Percentiles rank a stretch among this genome's conserved stretches.
Conservation (phyloP, 2,329 filamentous ascomycete species). For the Fusarium transvaalense region DNA sequence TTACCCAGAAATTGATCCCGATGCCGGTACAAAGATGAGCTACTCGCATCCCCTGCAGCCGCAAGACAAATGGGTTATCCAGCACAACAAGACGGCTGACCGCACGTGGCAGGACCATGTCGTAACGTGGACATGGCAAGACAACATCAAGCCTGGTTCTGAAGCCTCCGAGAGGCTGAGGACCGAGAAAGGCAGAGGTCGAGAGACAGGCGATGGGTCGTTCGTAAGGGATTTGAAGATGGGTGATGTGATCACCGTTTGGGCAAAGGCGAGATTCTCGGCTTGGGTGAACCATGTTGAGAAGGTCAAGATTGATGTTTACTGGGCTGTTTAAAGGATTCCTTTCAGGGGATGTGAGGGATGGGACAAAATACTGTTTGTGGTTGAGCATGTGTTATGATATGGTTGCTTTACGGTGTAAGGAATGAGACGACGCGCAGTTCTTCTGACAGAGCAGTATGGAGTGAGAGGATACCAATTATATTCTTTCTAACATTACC, state of each 20-base stretch:
- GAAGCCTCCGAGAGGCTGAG: conserved; percentile 55
- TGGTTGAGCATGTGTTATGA: neutral
- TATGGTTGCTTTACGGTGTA: fast-evolving
- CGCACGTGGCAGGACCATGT: conserved; percentile 55
- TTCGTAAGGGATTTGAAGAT: conserved; percentile 68
- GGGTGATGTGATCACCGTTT: conserved; percentile 73
- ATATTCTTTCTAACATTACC: neutral
- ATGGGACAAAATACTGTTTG: neutral
- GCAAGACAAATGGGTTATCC: conserved; percentile 58
- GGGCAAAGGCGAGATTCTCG: conserved; percentile 69
- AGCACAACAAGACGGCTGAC: conserved; percentile 59
- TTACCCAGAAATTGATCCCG: conserved; percentile 48
- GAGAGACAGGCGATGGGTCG: conserved; percentile 63
- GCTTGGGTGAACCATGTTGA: conserved; percentile 67
- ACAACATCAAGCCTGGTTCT: conserved; percentile 61
- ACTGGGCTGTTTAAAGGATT: conserved; percentile 64
- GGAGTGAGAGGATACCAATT: neutral
- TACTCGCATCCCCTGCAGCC: conserved; percentile 57
- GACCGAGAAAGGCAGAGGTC: conserved; percentile 61
- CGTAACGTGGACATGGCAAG: conserved; percentile 67
- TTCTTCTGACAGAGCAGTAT: neutral
- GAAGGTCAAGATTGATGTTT: conserved; percentile 66
- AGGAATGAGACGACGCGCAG: too few species aligned
- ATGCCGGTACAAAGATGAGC: conserved; percentile 40
- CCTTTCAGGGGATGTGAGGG: neutral